Evolutionary conservation across 2,329 filamentous ascomycete genomes (phyloP).

Genomic region (Nemania sp.): DNA sequence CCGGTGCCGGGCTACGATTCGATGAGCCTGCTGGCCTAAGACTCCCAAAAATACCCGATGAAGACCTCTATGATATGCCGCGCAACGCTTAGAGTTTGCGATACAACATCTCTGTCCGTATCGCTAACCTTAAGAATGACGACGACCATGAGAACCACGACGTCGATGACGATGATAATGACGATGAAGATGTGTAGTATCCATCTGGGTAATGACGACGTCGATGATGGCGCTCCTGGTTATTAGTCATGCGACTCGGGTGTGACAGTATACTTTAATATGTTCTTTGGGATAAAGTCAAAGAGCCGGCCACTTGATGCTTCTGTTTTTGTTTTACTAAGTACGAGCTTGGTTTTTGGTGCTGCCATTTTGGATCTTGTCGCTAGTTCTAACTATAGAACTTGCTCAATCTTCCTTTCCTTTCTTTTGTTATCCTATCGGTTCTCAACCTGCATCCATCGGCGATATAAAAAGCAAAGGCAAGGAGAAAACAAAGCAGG

Average conservation of each 20-base stretch:
- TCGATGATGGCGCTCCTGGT: too few relatives aligned
- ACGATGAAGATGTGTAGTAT: not conserved
- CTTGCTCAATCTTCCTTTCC: too few relatives aligned
- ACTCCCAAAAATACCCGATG: constrained; percentile 36
- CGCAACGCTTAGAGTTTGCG: not conserved
- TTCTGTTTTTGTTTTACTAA: too few relatives aligned
- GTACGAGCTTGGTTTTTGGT: too few relatives aligned
- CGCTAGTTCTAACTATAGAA: too few relatives aligned
- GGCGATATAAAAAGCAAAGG: not conserved
- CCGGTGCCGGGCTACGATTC: constrained; percentile 35
- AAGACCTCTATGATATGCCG: constrained; percentile 31
- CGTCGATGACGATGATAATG: not conserved
- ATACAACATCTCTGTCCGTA: too few relatives aligned
- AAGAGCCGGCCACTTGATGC: too few relatives aligned
- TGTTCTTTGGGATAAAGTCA: too few relatives aligned
- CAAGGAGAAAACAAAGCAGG: not conserved
- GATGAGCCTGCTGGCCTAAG: constrained; percentile 34
- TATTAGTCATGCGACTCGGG: too few relatives aligned
- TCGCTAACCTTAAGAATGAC: not conserved
- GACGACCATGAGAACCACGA: not conserved
- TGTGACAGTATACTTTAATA: too few relatives aligned
- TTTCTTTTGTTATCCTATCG: not conserved
- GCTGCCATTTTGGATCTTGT: too few relatives aligned
- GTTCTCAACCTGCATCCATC: not conserved
- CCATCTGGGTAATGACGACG: too few relatives aligned